These are phyloP conservation scores for Berkeleyomyces rouxiae DNA, from an alignment of 2,329 filamentous ascomycete species.

Conservation along the genomic window DNA sequence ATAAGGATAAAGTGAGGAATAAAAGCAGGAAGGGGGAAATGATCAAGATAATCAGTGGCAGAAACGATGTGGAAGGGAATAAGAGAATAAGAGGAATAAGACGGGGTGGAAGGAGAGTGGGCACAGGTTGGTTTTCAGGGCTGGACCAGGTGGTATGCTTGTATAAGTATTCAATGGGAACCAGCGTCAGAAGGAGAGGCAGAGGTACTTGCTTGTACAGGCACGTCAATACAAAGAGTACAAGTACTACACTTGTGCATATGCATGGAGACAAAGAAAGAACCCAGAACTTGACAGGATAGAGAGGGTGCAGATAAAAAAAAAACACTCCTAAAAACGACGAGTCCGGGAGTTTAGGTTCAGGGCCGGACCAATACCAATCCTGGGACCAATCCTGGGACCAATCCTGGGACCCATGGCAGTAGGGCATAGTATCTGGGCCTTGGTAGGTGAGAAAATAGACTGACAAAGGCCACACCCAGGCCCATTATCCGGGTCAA, in stretches of 20 bases:
- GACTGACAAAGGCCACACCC: background rate
- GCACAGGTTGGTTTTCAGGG: too few species aligned
- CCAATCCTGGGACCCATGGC: background rate
- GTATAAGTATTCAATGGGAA: too few species aligned
- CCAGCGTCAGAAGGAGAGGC: background rate
- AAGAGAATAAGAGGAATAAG: background rate
- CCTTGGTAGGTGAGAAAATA: background rate
- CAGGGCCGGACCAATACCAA: background rate
- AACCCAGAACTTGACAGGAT: background rate
- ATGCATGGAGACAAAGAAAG: background rate
- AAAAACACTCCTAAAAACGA: background rate
- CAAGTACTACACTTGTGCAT: background rate
- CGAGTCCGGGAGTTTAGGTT: background rate
- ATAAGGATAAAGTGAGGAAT: background rate
- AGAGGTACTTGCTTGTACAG: background rate
- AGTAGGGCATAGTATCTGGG: too few species aligned
- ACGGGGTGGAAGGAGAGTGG: background rate
- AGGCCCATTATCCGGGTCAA: background rate
- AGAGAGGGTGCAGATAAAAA: slow-evolving; percentile 1
- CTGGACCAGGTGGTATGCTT: too few species aligned
- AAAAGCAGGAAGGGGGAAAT: background rate
- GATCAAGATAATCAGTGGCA: background rate
- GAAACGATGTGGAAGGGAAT: background rate
- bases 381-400: background rate
- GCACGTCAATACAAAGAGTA: background rate